Percentiles rank a stretch among this genome's conserved stretches.
Evolutionary conservation across 345 rosid species (phyloP).

Genomic region (Bruguiera gymnorhiza): DNA sequence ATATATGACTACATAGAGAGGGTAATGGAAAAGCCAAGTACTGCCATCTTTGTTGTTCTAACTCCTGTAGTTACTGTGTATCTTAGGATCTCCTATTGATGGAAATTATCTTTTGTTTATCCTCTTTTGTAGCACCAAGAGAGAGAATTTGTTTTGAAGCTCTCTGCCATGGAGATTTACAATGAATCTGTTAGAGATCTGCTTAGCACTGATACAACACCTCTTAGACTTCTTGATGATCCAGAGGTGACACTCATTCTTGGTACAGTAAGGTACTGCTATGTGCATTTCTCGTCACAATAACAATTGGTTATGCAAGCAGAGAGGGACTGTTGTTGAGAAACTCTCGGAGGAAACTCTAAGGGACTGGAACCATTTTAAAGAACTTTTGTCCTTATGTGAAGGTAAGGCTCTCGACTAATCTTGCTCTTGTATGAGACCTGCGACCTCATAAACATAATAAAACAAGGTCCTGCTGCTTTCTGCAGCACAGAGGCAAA

Average conservation of each 20-base stretch:
- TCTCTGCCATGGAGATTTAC: constrained; percentile 95
- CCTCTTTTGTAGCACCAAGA: constrained; percentile 62
- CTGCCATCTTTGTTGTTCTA: constrained; percentile 3
- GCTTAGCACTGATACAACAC: constrained; percentile 58
- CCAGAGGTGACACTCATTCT: constrained; percentile 64
- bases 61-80: neutral
- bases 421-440: neutral
- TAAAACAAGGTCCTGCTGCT: neutral
- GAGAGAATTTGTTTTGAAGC: constrained; percentile 69
- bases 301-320: constrained; percentile 25
- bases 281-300: constrained; percentile 10
- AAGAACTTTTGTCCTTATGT: constrained; percentile 70
- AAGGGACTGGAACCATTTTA: constrained; percentile 68
- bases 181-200: constrained; percentile 95
- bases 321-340: constrained; percentile 95
- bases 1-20: constrained; percentile 68
- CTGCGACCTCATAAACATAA: no score
- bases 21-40: constrained; percentile 36
- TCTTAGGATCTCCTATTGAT: neutral
- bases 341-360: constrained; percentile 75
- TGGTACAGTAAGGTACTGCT: constrained; percentile 9
- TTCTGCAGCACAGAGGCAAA: constrained; percentile 86
- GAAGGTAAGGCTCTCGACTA: constrained; percentile 45
- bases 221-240: constrained; percentile 88
- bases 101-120: neutral